Evolutionary conservation across 2,329 filamentous ascomycete genomes (phyloP), one percentile per base, ranked within the genome.

Genomic region (Graphilbum sp.): DNA sequence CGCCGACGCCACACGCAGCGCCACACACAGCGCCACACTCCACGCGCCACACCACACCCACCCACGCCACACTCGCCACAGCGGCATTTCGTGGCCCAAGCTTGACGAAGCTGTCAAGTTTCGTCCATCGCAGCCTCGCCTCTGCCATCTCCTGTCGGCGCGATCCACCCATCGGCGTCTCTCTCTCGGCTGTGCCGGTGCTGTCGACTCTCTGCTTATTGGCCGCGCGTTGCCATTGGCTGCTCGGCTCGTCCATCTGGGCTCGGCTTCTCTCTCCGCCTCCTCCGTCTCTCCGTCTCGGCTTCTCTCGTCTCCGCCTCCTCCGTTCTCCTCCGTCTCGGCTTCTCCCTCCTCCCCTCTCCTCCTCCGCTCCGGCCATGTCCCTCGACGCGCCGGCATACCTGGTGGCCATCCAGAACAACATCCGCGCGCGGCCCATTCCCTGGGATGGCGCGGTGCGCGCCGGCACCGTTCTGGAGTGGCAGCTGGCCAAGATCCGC

Each of bases 381-480:
- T 88, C 86, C 56, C 74, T 93, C 59, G 86, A 95, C 56, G 81
- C 85, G 49, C 87, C 87, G 42, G 82, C 83, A 42, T 95, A 95
- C 60, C 75, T 75, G 41, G 63, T 64, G 55, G 88, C 85, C 49
- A 72, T 95, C 49, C 87, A 94, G 66, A 92, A 84, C 73, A 96
- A 96, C 68, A 94, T 96, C 58, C 84, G 90, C 55, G 81, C 84
- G 54, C 76, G 90, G 49, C 87, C 87, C 47, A 94, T 98, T 61
- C 87, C 88, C 41, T 98, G 90, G 90, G 88, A 96, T 61, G 88
- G 88, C 52, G 87, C 88, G 52, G 85, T 93, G 48, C 76, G 90
- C 58, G 85, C 85, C 50, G 85, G 87, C 58, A 90, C 85, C 53
- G 82, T 98, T 61, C 93, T 83, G 41, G 88, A 96, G 49, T 79